Evolutionary conservation across 2,329 filamentous ascomycete species (phyloP).

Genomic region (Paracoccidioides lutzii): DNA sequence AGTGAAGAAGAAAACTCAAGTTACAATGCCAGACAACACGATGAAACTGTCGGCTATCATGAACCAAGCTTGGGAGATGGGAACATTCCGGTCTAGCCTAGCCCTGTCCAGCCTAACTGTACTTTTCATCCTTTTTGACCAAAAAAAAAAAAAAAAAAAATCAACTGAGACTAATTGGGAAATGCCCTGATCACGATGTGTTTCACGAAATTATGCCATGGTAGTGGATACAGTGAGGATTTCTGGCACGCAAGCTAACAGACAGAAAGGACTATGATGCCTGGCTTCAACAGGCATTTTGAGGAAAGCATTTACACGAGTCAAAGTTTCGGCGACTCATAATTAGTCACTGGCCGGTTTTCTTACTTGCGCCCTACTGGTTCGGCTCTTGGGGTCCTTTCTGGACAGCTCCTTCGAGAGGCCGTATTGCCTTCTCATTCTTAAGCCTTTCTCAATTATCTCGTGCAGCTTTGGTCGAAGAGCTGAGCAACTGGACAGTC

Average conservation of each 20-base stretch:
- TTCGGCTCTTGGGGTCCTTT: no score
- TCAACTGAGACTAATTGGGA: conserved; percentile 7
- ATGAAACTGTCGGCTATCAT: conserved; percentile 7
- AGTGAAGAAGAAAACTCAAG: conserved; percentile 8
- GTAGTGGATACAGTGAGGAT: conserved; percentile 12
- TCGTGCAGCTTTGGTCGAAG: no score
- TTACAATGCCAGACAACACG: not conserved
- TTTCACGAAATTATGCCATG: conserved; percentile 12
- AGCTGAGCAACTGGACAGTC: no score
- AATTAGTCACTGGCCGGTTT: no score
- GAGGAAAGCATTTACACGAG: not conserved
- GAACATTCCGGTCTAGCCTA: conserved; percentile 12
- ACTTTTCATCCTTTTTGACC: conserved; percentile 11
- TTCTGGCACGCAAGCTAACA: conserved; percentile 4
- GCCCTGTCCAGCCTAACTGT: conserved; percentile 13
- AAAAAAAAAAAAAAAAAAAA: conserved; percentile 13
- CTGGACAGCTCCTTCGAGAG: no score
- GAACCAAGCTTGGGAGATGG: conserved; percentile 9
- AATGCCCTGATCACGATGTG: conserved; percentile 10
- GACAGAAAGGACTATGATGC: not conserved
- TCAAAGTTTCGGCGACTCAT: not conserved
- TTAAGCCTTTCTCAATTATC: no score
- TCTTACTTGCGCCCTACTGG: no score
- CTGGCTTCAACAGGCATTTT: not conserved
- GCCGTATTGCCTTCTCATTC: no score